phyloP scores from a whole-genome alignment of 306 rosid genomes.

The Lotus japonicus region DNA sequence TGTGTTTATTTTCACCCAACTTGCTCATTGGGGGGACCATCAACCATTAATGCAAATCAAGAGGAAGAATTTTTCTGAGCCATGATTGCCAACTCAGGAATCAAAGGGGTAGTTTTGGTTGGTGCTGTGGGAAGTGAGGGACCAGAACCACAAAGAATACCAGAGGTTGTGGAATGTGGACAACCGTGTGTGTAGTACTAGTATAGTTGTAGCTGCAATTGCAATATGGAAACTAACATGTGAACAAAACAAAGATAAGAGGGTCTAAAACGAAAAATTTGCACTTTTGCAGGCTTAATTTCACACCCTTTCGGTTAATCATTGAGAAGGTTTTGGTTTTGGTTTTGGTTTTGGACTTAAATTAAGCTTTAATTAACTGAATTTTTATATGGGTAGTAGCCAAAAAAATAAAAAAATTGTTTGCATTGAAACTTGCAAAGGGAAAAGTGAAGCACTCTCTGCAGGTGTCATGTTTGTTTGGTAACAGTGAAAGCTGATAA shows the following conservation, averaged over 20 bases:
- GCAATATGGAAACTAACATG: too few species aligned
- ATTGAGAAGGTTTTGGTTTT: not conserved
- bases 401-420: not conserved
- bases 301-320: not conserved
- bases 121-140: not conserved
- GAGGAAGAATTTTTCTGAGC: not conserved
- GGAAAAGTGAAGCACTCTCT: constrained; percentile 7
- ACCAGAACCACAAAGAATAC: not conserved
- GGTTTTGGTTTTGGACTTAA: not conserved
- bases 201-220: not conserved
- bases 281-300: not conserved
- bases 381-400: not conserved
- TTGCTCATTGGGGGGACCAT: constrained; percentile 20
- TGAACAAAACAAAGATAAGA: too few species aligned
- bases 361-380: not conserved
- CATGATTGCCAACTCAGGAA: not conserved
- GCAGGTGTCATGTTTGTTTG: constrained; percentile 36
- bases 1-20: not conserved
- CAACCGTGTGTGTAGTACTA: not conserved
- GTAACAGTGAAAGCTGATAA: constrained; percentile 63
- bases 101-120: constrained; percentile 15
- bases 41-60: constrained; percentile 17
- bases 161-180: not conserved
- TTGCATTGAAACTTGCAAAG: constrained; percentile 28
- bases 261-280: not conserved